Conservation (phyloP, 352 stramenopile species). For the Thraustochytrium sp. region DNA sequence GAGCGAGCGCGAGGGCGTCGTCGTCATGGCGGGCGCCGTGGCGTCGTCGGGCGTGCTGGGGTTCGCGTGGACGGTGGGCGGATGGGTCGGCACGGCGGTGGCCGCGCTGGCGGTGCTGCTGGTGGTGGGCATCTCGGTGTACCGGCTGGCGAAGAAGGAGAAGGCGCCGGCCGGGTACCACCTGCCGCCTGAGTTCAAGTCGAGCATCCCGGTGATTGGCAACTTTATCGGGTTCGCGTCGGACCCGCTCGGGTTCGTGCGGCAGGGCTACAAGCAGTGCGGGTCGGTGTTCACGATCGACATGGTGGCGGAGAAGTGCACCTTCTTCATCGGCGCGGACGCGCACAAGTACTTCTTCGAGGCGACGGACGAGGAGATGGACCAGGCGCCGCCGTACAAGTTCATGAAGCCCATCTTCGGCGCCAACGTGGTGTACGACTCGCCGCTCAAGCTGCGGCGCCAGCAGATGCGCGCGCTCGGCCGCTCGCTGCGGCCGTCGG, state of each 20-base stretch:
- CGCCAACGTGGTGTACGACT: conserved; percentile 69
- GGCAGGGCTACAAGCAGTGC: conserved; percentile 65
- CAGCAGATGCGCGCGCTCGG: conserved; percentile 84
- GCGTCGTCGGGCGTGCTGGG: background rate
- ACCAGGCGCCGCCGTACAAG: conserved; percentile 73
- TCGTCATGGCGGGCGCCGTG: too few relatives aligned
- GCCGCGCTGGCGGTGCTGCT: background rate
- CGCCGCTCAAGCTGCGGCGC: conserved; percentile 69
- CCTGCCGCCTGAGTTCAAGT: conserved; percentile 59
- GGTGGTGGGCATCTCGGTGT: background rate
- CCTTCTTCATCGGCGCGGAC: conserved; percentile 81
- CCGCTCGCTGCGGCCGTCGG: conserved; percentile 63
- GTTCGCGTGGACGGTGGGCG: conserved; percentile 1
- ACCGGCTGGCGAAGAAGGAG: background rate
- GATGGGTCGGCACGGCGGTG: background rate
- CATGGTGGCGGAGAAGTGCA: conserved; percentile 77
- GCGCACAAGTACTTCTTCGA: conserved; percentile 81
- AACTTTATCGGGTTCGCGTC: conserved; percentile 70
- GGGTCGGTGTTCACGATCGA: conserved; percentile 69
- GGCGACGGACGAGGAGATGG: conserved; percentile 72
- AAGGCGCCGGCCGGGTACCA: conserved; percentile 40
- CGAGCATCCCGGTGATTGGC: conserved; percentile 63
- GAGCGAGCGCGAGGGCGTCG: too few relatives aligned
- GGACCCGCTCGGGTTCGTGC: conserved; percentile 71
- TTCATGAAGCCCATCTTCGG: conserved; percentile 90